Evolutionary conservation across 1,284 basidiomycete genomes (phyloP).

Genomic region (Ceratobasidium sp.): DNA sequence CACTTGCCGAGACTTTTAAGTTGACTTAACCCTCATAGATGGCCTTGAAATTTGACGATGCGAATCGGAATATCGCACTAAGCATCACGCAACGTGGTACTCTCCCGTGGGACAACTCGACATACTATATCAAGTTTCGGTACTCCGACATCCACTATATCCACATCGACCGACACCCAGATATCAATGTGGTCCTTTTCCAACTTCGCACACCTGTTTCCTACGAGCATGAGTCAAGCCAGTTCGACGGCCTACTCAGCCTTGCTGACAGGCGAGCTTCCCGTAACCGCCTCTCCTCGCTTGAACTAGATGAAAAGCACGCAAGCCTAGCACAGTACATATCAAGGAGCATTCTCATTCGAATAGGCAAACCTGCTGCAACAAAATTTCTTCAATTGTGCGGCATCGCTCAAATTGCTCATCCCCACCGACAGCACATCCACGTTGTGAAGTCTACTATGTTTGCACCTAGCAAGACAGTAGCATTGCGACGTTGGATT

Average conservation of each 20-base stretch:
- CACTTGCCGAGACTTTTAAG: conserved; percentile 59
- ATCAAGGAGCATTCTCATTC: conserved; percentile 55
- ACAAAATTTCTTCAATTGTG: conserved; percentile 67
- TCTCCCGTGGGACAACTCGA: background rate
- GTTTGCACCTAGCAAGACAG: conserved; percentile 52
- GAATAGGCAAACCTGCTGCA: conserved; percentile 63
- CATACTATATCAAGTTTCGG: conserved; percentile 8
- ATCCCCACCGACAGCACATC: background rate
- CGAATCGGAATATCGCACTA: background rate
- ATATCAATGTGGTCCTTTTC: conserved; percentile 15
- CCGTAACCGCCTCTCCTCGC: conserved; percentile 48
- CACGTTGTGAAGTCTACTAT: background rate
- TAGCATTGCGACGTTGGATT: conserved; percentile 60
- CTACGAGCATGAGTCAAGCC: conserved; percentile 56
- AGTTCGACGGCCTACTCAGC: conserved; percentile 57
- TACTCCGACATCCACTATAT: conserved; percentile 31
- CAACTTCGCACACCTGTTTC: conserved; percentile 20
- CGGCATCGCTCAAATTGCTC: conserved; percentile 49
- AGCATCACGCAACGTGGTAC: background rate
- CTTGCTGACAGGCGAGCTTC: conserved; percentile 53
- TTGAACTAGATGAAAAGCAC: conserved; percentile 47
- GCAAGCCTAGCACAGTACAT: conserved; percentile 44
- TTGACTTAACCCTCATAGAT: background rate
- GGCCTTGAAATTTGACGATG: conserved; percentile 23
- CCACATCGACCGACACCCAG: conserved; percentile 8